Evolutionary conservation across 352 stramenopile species (phyloP).

Genomic region (Phytophthora podocarpi): DNA sequence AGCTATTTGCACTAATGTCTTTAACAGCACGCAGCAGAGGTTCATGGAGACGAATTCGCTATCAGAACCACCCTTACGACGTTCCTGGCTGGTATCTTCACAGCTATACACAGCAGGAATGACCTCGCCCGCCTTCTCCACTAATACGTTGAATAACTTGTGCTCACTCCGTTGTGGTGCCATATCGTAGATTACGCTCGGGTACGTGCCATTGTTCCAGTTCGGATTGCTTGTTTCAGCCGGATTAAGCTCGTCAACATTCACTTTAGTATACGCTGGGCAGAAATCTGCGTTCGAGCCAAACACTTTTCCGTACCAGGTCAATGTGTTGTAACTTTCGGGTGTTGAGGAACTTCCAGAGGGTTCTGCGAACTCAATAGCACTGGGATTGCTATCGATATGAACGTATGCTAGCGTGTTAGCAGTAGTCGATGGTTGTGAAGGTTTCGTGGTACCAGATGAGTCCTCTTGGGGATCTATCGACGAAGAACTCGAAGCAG

Average conservation of each 20-base stretch:
- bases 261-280: constrained; percentile 21
- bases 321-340: neutral
- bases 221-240: constrained; percentile 7
- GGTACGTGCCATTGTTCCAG: neutral
- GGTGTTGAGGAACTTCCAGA: neutral
- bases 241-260: constrained; percentile 31
- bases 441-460: neutral
- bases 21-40: constrained; percentile 27
- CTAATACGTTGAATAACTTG: constrained; percentile 5
- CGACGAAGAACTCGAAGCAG: neutral
- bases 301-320: constrained; percentile 33
- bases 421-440: neutral
- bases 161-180: neutral
- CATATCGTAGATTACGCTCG: constrained; percentile 21
- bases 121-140: constrained; percentile 29
- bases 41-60: constrained; percentile 9
- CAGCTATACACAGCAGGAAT: constrained; percentile 12
- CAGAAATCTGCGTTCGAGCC: neutral
- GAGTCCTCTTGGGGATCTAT: constrained; percentile 7
- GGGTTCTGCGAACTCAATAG: neutral
- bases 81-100: neutral
- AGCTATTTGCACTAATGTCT: constrained; percentile 25
- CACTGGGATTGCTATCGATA: constrained; percentile 1
- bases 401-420: constrained; percentile 22
- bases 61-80: neutral